Evolutionary conservation across 441 rosid species (phyloP), one percentile per base, ranked within the genome.

Genomic region (Eruca vesicaria): DNA sequence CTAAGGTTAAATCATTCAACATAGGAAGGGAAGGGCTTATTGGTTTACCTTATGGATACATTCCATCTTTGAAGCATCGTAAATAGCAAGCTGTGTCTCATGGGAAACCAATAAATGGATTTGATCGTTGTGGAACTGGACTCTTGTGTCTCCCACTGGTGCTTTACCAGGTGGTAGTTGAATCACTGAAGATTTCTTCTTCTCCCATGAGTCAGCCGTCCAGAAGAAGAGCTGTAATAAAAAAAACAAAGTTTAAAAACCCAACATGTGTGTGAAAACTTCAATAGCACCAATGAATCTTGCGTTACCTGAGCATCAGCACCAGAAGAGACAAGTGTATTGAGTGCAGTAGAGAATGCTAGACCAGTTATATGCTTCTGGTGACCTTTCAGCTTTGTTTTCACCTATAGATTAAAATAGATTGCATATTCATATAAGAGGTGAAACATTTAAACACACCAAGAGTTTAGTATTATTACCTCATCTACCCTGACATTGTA

Each of bases 401-500:
- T 92, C 41, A 92, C 93, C 94, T 92, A 35, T 53, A 32, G 20
- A 12, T 35, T 65, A 67, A 65, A n/a, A 20, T 28, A 38, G 5
- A 65, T 65, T 28, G 29, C 57, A 50, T 50, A 50, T 50, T 8
- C 14, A 3, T 9, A 50, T 0, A 52, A 52, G 57, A 52, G 57
- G 0, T 18, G 21, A 7, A 48, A 48, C 55, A 48, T 48, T 45
- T 52, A 9, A 19, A 18, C 26, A 52, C 26, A 52, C 57, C 57
- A 52, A 19, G 26, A 52, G 26, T 19, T 52, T 9, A 43, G 19
- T 48, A 52, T 3, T 18, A 52, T 61, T 78, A 92, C 97, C 94
- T 92, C 94, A 79, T 92, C 97, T 21, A 90, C 91, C 80, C 94
- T 82, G 72, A 90, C 96, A 72, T 90, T 92, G 74, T 92, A 92